Conservation (phyloP, 805 yeast species). For the Metschnikowia lochheadii region DNA sequence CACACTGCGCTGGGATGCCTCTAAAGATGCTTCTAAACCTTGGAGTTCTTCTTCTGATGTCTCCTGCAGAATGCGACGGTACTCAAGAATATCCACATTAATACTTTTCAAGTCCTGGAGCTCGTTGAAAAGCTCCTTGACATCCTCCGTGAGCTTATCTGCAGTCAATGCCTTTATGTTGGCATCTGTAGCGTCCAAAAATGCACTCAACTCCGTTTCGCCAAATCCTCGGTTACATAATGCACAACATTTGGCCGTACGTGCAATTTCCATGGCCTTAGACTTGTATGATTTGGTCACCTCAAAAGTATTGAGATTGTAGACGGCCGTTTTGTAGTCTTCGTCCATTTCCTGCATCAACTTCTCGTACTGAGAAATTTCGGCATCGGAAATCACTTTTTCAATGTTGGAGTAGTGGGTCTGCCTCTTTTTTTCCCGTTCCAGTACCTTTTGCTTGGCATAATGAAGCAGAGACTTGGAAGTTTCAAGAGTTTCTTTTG, state of each 20-base stretch:
- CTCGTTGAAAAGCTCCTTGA: slow-evolving; percentile 29
- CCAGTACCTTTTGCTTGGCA: not conserved
- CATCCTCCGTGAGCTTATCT: slow-evolving; percentile 26
- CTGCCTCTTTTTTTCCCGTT: slow-evolving; percentile 3
- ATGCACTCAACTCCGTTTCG: slow-evolving; percentile 27
- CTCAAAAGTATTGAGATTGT: slow-evolving; percentile 62
- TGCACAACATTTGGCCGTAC: slow-evolving; percentile 55
- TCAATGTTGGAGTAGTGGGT: slow-evolving; percentile 17
- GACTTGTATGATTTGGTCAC: slow-evolving; percentile 68
- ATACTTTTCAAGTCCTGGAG: slow-evolving; percentile 28
- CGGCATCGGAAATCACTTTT: slow-evolving; percentile 27
- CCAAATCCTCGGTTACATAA: slow-evolving; percentile 70
- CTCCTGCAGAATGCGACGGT: slow-evolving; percentile 18
- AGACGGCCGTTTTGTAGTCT: slow-evolving; percentile 56
- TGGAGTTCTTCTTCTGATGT: not conserved
- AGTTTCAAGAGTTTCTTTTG: not conserved
- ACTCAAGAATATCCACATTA: slow-evolving; percentile 26
- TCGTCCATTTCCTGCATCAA: slow-evolving; percentile 55
- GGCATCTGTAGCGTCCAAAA: slow-evolving; percentile 25
- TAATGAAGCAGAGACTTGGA: not conserved
- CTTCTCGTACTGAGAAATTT: slow-evolving; percentile 49
- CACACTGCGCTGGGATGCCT: not conserved
- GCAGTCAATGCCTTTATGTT: slow-evolving; percentile 28
- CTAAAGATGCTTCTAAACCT: not conserved
- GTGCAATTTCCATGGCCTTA: slow-evolving; percentile 64